Base-by-base conservation (phyloP, 2,329 filamentous ascomycete species). In the Bertia moriformis region DNA sequence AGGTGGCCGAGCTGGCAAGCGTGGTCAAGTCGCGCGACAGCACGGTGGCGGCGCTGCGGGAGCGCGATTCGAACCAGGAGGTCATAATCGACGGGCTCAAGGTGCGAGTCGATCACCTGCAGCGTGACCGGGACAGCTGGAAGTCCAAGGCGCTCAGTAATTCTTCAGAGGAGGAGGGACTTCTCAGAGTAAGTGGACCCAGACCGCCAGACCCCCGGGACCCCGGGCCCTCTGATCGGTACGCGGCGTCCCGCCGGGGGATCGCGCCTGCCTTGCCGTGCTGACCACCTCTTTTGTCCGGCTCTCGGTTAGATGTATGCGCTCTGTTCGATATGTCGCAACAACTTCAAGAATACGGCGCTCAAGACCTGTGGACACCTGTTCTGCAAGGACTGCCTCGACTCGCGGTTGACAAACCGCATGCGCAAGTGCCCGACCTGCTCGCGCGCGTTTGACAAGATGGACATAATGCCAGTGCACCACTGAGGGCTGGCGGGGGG, bases 351-450 rank as follows among this genome's bases (percentile, higher is more conserved):
- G 60, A 86, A 96, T 53, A 93, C 88, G 1, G 82, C 81, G 7
- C 72, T 98, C 56, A 93, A 91, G 62, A 87, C 84, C 1, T 98
- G 91, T 57, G 91, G 91, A 2, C 91, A 98, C 58, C 74, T 93
- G 38, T 94, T 96, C 59, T 98, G 91, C 69, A 79, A 80, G 52
- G 71, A 78, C 37, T 98, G 91, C 55, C 83, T 96, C 18, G 85
- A 94, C 46, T 83, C 93, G 51, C 79, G 91, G 41, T 78, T 95
- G 44, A 77, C 76, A 36, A 93, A 91, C 52, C 83, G 91, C 24
- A 88, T 89, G 62, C 75, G 91, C 48, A 96, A 96, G 59, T 98
- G 91, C 53, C 91, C 91, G 2, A 89, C 85, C 49, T 98, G 93
- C 66, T 86, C 83, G 51, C 83, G 83, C 59, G 78, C 85, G 3